Base-by-base conservation (phyloP, 257 asterid genomes). In the Solanum etuberosum region DNA sequence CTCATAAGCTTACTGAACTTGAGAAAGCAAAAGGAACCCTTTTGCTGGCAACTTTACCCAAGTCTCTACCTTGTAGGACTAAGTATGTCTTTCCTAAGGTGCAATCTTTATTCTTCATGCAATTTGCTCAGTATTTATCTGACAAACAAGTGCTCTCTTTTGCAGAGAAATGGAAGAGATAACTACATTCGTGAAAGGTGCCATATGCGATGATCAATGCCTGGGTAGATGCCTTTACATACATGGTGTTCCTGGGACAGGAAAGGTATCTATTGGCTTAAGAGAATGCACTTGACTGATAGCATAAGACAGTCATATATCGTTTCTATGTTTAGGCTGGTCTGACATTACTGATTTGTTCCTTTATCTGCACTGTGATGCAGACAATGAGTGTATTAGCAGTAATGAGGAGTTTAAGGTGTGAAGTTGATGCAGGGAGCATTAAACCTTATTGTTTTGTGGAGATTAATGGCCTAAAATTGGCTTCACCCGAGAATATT, bases 191-290 rank as follows among this genome's bases (percentile, higher is more conserved):
- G 93, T 97, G 38, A 95, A 94, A 94, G 99, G 97, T 86, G 98
- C 97, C 80, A 93, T 95, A 89, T 94, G 98, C 77, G 97, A 94
- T 84, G 96, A 93, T 77, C 98, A 93, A 89, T 97, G 99, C 90
- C 92, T 97, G 15, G 99, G 99, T 86, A 93, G 96, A 90, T 95
- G 98, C 92, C 95, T 97, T 78, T 97, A 97, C 92, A 89, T 97
- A 90, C 98, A 97, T 87, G 99, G 99, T 88, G 99, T 97, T 88
- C 99, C 99, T 86, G 99, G 99, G 87, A 97, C 99, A 86, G 99
- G 99, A 91, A 97, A 97, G 98, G 99, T 97, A 91, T 21, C 68
- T 31, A 31, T 71, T 32, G 83, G 31, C 43, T 86, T 29, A 70
- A 48, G 54, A 40, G 67, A 61, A 70, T 38, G 34, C 27, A 3